phyloP scores from a whole-genome alignment of 129 eudicot genomes.

The Logfia minima region DNA sequence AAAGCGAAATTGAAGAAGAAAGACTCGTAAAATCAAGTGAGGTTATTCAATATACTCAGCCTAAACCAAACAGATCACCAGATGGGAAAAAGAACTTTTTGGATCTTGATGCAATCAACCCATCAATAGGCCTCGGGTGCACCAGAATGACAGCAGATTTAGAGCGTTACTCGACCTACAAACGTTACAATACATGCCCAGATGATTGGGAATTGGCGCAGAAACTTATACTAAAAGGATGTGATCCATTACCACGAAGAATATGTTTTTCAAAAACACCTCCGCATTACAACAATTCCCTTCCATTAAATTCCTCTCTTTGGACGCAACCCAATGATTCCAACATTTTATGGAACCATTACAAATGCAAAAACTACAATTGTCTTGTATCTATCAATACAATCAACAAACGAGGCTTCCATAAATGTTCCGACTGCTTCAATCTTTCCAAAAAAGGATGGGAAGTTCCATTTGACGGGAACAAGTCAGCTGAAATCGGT shows the following conservation, averaged over 20 bases:
- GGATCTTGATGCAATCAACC: slow-evolving; percentile 32
- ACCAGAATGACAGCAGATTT: slow-evolving; percentile 20
- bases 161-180: slow-evolving; percentile 34
- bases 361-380: slow-evolving; percentile 33
- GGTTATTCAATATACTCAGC: slow-evolving; percentile 19
- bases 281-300: slow-evolving; percentile 15
- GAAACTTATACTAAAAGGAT: slow-evolving; percentile 31
- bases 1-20: slow-evolving; percentile 5
- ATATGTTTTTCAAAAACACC: slow-evolving; percentile 35
- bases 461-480: slow-evolving; percentile 13
- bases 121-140: slow-evolving; percentile 31
- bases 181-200: slow-evolving; percentile 11
- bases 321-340: slow-evolving; percentile 33
- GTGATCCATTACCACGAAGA: slow-evolving; percentile 41
- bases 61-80: slow-evolving; percentile 32
- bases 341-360: slow-evolving; percentile 33
- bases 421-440: slow-evolving; percentile 33
- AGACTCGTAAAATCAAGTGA: slow-evolving; percentile 15
- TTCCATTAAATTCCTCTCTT: slow-evolving; percentile 21
- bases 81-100: slow-evolving; percentile 37
- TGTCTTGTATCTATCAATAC: slow-evolving; percentile 27
- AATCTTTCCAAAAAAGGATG: slow-evolving; percentile 35
- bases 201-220: slow-evolving; percentile 42
- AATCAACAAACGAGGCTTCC: slow-evolving; percentile 29
- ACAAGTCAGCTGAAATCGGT: slow-evolving; percentile 22